These are phyloP conservation scores for Cytospora schulzeri DNA, from an alignment of 2,329 filamentous ascomycete species.

Conservation along the genomic window DNA sequence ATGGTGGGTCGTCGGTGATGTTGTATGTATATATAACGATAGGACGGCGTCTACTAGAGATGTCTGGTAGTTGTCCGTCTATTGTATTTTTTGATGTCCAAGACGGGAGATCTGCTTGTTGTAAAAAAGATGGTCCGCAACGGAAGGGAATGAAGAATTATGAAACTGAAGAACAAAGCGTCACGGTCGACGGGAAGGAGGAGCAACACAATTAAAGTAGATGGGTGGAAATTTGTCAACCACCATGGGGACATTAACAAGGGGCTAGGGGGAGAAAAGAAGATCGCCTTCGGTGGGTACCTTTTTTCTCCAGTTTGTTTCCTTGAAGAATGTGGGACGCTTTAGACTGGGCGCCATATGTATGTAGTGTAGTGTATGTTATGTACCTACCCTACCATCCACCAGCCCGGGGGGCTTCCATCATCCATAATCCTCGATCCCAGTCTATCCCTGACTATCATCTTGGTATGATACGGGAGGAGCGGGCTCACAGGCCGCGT, in stretches of 20 bases:
- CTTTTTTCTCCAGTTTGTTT: conserved; percentile 20
- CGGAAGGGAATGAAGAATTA: conserved; percentile 13
- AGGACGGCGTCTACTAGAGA: conserved; percentile 2
- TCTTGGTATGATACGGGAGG: background rate
- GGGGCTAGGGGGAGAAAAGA: conserved; percentile 20
- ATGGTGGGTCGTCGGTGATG: background rate
- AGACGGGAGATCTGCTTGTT: background rate
- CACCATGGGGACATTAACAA: conserved; percentile 11
- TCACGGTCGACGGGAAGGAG: conserved; percentile 13
- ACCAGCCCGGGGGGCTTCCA: too few relatives aligned
- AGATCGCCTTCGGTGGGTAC: conserved; percentile 16
- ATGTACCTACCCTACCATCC: too few relatives aligned
- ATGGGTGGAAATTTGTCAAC: conserved; percentile 3
- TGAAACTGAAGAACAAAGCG: conserved; percentile 7
- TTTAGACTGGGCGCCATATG: background rate
- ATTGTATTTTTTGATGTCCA: background rate
- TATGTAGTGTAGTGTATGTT: too few relatives aligned
- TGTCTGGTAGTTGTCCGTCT: background rate
- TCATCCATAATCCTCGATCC: conserved; percentile 4
- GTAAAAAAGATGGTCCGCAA: background rate
- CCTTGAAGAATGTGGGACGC: conserved; percentile 13
- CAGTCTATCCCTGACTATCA: conserved; percentile 28
- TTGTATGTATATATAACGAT: background rate
- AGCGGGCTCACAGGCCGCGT: background rate
- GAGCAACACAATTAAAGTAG: conserved; percentile 15